These are phyloP conservation scores for Hypericum perforatum DNA, from an alignment of 345 rosid species.

Conservation along the genomic window DNA sequence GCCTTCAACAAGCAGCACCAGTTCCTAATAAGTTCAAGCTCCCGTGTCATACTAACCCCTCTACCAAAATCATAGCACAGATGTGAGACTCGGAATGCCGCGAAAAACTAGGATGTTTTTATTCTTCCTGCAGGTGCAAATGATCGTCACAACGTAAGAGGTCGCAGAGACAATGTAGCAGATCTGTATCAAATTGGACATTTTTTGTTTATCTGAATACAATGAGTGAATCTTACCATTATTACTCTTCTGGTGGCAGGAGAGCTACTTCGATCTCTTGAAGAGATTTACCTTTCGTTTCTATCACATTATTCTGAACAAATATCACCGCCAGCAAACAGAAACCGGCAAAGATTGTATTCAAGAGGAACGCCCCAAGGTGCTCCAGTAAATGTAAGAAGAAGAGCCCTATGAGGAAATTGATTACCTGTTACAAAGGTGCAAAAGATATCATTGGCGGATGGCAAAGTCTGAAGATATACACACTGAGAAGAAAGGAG, in stretches of 20 bases:
- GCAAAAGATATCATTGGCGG: neutral
- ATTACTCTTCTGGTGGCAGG: slow-evolving; percentile 30
- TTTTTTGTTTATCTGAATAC: too few species aligned
- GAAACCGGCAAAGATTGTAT: slow-evolving; percentile 60
- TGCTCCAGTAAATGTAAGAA: slow-evolving; percentile 76
- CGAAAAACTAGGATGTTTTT: too few species aligned
- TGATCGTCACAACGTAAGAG: too few species aligned
- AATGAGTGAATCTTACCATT: too few species aligned
- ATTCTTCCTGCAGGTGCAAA: too few species aligned
- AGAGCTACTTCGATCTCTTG: slow-evolving; percentile 88
- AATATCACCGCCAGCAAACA: slow-evolving; percentile 59
- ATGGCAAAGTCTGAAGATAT: neutral
- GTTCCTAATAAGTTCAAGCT: too few species aligned
- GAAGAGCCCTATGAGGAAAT: slow-evolving; percentile 81
- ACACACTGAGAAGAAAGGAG: neutral
- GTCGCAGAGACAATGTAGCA: too few species aligned
- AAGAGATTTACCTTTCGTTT: slow-evolving; percentile 87
- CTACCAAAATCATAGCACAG: too few species aligned
- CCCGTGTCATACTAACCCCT: too few species aligned
- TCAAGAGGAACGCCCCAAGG: slow-evolving; percentile 54
- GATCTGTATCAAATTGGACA: too few species aligned
- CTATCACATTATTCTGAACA: slow-evolving; percentile 65
- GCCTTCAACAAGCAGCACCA: too few species aligned
- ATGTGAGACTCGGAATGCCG: too few species aligned
- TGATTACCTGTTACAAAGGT: slow-evolving; percentile 51